Base-by-base conservation (phyloP, 495 filamentous ascomycete genomes). In the Trichoderma gamsii region DNA sequence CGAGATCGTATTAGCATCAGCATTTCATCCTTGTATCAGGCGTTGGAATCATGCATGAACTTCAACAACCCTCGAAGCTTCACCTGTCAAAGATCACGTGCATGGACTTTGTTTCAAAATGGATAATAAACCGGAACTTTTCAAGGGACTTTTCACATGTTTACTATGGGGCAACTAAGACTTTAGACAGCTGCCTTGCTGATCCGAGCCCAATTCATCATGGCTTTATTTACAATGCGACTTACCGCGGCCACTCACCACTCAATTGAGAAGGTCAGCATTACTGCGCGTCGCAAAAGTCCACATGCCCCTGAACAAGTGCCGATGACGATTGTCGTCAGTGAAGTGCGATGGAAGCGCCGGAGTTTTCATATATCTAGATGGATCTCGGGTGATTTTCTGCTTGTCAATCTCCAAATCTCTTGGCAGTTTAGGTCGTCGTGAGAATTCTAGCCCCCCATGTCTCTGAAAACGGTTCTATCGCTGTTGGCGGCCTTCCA, bases 221-320 rank as follows among this genome's bases (percentile, higher is more conserved):
- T 56, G 16, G 51, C 51, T 25, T 56, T 56, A n/a, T 21, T 56
- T 56, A 56, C 51, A 56, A 56, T 56, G 51, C n/a, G 51, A 56
- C 51, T 23, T 56, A 12, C 51, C 16, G 51, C 51, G 51, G 51
- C 51, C 18, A 3, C 21, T 56, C 18, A 25, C 16, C 51, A 56
- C 51, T 56, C 51, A 23, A 56, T 56, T n/a, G 51, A 56, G 51
- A 56, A 56, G 51, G 51, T 56, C 18, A 25, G 51, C n/a, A 56
- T 25, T 23, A 56, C 16, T 23, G 21, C 18, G n/a, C n/a, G 51
- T 56, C 44, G 13, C 44, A 49, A 15, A n/a, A n/a, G n/a, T 49
- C 44, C 44, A 49, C 44, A 49, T n/a, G 15, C 44, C 44, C 13
- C 15, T 49, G 44, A 49, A 49, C 4, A 49, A 4, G 44, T 16